Evolutionary conservation across 106 monocot species (phyloP).

Genomic region (Acorus gramineus): DNA sequence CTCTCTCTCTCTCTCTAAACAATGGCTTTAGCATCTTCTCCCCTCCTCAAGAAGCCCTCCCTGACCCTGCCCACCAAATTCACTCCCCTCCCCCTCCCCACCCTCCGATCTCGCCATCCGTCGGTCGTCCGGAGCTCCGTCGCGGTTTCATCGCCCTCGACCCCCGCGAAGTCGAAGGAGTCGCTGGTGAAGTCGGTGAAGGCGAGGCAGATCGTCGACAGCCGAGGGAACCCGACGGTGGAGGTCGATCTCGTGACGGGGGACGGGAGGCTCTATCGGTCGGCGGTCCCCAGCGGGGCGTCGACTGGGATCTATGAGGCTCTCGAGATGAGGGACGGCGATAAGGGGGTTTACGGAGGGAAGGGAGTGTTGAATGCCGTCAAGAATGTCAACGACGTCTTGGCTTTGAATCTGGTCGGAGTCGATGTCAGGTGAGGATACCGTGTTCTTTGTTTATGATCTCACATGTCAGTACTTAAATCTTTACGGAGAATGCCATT

Average conservation of each 20-base stretch:
- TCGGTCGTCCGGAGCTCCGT: slow-evolving; percentile 21
- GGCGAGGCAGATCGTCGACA: slow-evolving; percentile 90
- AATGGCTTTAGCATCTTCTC: slow-evolving; percentile 25
- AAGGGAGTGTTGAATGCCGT: slow-evolving; percentile 83
- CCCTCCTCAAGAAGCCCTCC: slow-evolving; percentile 5
- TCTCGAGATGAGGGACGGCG: slow-evolving; percentile 87
- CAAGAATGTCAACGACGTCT: slow-evolving; percentile 63
- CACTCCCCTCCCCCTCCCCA: slow-evolving; percentile 4
- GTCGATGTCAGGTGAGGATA: slow-evolving; percentile 62
- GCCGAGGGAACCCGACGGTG: slow-evolving; percentile 89
- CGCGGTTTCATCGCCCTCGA: slow-evolving; percentile 13
- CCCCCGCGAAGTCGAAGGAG: slow-evolving; percentile 10
- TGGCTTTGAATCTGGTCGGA: slow-evolving; percentile 71
- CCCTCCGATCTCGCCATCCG: neutral
- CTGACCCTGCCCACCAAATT: neutral
- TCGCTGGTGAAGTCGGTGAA: slow-evolving; percentile 42
- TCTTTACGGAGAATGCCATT: neutral
- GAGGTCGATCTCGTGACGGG: slow-evolving; percentile 82
- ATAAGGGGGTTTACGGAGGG: slow-evolving; percentile 64
- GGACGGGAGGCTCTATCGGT: slow-evolving; percentile 34
- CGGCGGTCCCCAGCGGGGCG: slow-evolving; percentile 91
- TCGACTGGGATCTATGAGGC: slow-evolving; percentile 98
- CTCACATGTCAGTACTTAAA: neutral
- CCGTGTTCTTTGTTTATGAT: neutral
- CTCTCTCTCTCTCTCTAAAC: slow-evolving; percentile 1